Evolutionary conservation across 306 rosid genomes (phyloP).

Genomic region (Lathyrus aphaca): DNA sequence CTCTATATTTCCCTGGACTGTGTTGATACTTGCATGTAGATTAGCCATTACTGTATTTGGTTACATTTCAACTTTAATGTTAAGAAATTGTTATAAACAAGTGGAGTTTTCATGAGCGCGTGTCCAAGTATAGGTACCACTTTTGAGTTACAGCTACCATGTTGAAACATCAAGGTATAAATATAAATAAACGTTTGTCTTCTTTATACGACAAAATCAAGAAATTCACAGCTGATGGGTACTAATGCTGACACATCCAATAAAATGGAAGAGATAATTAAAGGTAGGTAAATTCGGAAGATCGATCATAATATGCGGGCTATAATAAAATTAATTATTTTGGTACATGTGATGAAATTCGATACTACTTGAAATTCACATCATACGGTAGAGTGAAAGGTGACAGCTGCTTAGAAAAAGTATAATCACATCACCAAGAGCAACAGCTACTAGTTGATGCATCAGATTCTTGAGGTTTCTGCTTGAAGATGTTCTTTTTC

Average conservation of each 20-base stretch:
- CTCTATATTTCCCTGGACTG: too few species aligned
- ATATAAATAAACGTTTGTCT: neutral
- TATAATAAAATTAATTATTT: slow-evolving; percentile 19
- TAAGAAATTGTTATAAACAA: neutral
- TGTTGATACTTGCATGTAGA: too few species aligned
- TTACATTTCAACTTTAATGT: neutral
- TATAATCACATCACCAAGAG: slow-evolving; percentile 56
- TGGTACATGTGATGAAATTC: slow-evolving; percentile 30
- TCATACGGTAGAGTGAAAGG: slow-evolving; percentile 3
- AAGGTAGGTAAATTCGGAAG: slow-evolving; percentile 14
- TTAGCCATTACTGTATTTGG: neutral
- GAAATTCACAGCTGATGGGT: neutral
- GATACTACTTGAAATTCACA: neutral
- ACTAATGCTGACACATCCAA: neutral
- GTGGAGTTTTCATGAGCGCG: neutral
- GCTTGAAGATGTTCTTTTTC: slow-evolving; percentile 70
- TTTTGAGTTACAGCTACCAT: slow-evolving; percentile 3
- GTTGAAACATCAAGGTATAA: slow-evolving; percentile 7
- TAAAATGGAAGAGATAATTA: neutral
- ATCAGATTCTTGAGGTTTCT: slow-evolving; percentile 52
- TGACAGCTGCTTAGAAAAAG: slow-evolving; percentile 2
- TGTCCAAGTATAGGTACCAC: neutral
- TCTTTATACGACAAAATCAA: neutral
- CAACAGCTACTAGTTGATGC: slow-evolving; percentile 67
- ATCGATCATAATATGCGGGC: slow-evolving; percentile 19